Evolutionary conservation across 2,329 filamentous ascomycete species (phyloP), one percentile per base, ranked within the genome.

Genomic region (Diaporthe helianthi): DNA sequence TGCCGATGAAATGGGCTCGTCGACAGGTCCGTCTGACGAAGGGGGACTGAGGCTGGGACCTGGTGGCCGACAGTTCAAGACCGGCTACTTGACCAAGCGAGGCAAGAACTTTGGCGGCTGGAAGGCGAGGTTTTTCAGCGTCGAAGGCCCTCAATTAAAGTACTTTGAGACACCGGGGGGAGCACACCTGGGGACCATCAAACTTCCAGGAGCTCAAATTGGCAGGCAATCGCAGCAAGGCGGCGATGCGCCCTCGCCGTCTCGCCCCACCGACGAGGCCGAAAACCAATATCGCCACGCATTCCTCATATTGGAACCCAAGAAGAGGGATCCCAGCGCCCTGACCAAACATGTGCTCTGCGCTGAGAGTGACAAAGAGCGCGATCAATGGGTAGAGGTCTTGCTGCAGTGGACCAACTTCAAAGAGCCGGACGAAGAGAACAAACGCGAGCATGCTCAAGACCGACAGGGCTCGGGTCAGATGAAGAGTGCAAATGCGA

Each of bases 21-120:
- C 76, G 49, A 60, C 31, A 22, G 69, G 69, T 10, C 69, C 58
- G 4, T 36, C 64, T 24, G 66, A 72, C 24, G 71, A 72, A 38
- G 65, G 65, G 41, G 71, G 74, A n/a, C 75, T 77, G 65, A 85
- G 79, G 76, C 81, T 83, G 4, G 87, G 89, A 0, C 84, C 88
- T 7, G 88, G 90, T 74, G 89, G 89, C 4, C 88, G 90, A 60
- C 89, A 91, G 10, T 85, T 90, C 70, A 93, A 93, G 76, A 94
- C 90, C 76, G 96, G 96, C 10, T 99, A 98, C 79, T 83, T 99
- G 61, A 98, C 96, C 2, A 99, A 99, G 83, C 89, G 93, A 74
- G 96, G 96, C 60, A 99, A 99, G 84, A 98, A 98, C 76, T 99
- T 99, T 81, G 96, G 96, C 64, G 96, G 96, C 60, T 99, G 96